phyloP scores from a whole-genome alignment of 2,329 filamentous ascomycete species.

The Monilinia fructigena region DNA sequence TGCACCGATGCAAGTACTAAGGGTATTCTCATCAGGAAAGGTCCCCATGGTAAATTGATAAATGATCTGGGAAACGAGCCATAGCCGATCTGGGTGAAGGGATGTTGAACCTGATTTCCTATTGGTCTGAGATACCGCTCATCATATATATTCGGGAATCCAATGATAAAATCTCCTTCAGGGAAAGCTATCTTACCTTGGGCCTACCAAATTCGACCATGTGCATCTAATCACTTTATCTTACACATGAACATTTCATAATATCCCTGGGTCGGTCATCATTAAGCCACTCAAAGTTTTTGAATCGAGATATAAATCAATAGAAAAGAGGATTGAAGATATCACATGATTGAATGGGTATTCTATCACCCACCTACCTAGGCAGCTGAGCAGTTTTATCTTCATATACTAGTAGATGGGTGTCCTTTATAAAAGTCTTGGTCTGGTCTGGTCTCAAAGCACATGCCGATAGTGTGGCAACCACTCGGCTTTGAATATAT shows the following conservation, averaged over 20 bases:
- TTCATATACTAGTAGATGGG: not conserved
- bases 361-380: not conserved
- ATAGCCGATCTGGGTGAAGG: not conserved
- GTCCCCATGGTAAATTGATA: slow-evolving; percentile 1
- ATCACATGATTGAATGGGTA: not conserved
- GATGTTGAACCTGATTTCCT: not conserved
- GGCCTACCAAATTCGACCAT: not conserved
- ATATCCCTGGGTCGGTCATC: not conserved
- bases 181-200: no score
- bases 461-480: slow-evolving; percentile 8
- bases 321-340: not conserved
- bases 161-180: not conserved
- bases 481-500: slow-evolving; percentile 7
- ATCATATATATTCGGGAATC: no score
- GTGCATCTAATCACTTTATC: not conserved
- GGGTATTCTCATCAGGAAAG: not conserved
- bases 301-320: slow-evolving; percentile 3
- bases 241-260: slow-evolving; percentile 4
- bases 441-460: not conserved
- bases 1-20: slow-evolving; percentile 16
- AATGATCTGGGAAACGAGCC: not conserved
- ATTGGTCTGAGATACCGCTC: slow-evolving; percentile 9
- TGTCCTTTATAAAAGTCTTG: not conserved
- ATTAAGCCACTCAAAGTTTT: slow-evolving; percentile 4
- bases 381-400: not conserved